Conservation (phyloP, 768 basidiomycete genomes). For the Trametes gibbosa region DNA sequence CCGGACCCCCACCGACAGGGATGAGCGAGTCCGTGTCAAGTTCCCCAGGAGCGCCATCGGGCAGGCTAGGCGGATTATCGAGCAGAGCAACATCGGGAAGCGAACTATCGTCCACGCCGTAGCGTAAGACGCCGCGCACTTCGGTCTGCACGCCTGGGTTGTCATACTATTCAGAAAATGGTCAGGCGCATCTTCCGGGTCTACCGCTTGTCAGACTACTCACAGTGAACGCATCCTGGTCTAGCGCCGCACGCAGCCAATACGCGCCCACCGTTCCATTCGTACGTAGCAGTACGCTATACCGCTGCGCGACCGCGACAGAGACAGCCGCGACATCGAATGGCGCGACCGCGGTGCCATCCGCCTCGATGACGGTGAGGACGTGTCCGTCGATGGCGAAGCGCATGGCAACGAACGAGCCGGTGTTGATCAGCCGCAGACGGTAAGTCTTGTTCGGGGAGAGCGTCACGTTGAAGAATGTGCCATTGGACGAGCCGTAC, state of each 20-base stretch:
- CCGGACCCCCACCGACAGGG: slow-evolving; percentile 14
- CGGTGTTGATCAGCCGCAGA: slow-evolving; percentile 47
- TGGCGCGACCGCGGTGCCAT: slow-evolving; percentile 43
- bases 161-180: slow-evolving; percentile 14
- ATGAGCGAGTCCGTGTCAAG: slow-evolving; percentile 16
- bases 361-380: slow-evolving; percentile 47
- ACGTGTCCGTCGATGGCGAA: slow-evolving; percentile 47
- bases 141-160: slow-evolving; percentile 21
- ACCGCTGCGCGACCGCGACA: slow-evolving; percentile 48
- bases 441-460: slow-evolving; percentile 38
- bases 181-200: background rate
- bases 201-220: background rate
- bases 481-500: slow-evolving; percentile 20
- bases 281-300: slow-evolving; percentile 45
- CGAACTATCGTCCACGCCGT: slow-evolving; percentile 10
- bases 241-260: slow-evolving; percentile 41
- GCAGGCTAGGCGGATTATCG: slow-evolving; percentile 17
- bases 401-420: slow-evolving; percentile 43
- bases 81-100: slow-evolving; percentile 18
- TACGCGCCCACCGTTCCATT: slow-evolving; percentile 37
- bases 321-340: slow-evolving; percentile 38
- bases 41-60: slow-evolving; percentile 7
- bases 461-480: slow-evolving; percentile 32
- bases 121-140: slow-evolving; percentile 22
- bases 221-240: slow-evolving; percentile 33